These are phyloP conservation scores for Picea glauca DNA, from an alignment of 75 land plant genomes.

Conservation along the genomic window DNA sequence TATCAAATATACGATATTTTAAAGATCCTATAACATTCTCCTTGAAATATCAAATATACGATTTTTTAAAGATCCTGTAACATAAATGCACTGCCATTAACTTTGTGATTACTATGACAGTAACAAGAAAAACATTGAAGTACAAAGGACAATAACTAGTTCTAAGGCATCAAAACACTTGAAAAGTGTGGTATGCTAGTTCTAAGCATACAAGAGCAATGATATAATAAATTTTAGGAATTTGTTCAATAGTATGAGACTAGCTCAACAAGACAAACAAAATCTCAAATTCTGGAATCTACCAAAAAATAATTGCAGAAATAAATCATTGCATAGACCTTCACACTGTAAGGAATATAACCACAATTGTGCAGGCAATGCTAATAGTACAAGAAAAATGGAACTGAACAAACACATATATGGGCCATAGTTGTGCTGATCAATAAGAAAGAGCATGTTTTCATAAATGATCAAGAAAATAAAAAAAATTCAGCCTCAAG, in stretches of 20 bases:
- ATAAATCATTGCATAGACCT: not conserved
- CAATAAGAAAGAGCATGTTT: not conserved
- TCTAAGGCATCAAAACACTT: not conserved
- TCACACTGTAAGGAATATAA: not conserved
- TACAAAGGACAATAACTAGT: not conserved
- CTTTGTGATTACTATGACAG: not conserved
- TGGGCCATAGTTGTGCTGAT: not conserved
- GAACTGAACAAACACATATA: not conserved
- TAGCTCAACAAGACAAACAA: not conserved
- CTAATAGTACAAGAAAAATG: not conserved
- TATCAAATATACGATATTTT: too few relatives aligned
- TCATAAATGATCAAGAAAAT: not conserved
- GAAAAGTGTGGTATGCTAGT: not conserved
- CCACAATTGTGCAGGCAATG: not conserved
- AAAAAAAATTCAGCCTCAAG: not conserved
- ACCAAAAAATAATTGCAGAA: not conserved
- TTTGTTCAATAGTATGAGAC: not conserved
- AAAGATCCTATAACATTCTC: too few relatives aligned
- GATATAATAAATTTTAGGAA: not conserved
- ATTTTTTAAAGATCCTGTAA: too few relatives aligned
- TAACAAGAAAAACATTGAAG: not conserved
- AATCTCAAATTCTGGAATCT: not conserved
- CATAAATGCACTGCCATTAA: not conserved
- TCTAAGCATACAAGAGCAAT: not conserved
- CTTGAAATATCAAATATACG: too few relatives aligned